Conservation (phyloP, 2,329 filamentous ascomycete species). For the Metarhizium sp. region DNA sequence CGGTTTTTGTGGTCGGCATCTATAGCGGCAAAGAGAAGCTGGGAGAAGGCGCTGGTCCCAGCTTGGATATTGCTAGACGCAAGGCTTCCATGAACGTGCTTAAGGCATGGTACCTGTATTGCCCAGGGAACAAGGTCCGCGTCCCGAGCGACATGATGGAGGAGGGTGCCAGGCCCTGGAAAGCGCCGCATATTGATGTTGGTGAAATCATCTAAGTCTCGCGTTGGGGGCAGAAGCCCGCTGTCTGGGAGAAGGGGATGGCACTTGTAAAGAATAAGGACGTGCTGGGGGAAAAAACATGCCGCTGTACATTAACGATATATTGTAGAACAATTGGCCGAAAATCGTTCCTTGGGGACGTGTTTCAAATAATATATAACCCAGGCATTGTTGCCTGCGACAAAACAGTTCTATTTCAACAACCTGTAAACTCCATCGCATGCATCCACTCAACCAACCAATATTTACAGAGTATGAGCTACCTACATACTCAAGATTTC, state of each 20-base stretch:
- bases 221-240: background rate
- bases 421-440: background rate
- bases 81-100: conserved; percentile 77
- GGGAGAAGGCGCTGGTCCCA: conserved; percentile 78
- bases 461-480: conserved; percentile 1
- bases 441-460: background rate
- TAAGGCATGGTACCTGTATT: conserved; percentile 96
- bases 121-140: conserved; percentile 54
- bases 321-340: conserved; percentile 26
- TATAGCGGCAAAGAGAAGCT: conserved; percentile 87
- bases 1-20: conserved; percentile 89
- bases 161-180: conserved; percentile 52
- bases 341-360: background rate
- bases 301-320: conserved; percentile 26
- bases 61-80: conserved; percentile 65
- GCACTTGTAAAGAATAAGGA: background rate
- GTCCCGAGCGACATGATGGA: conserved; percentile 63
- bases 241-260: background rate
- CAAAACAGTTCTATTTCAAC: background rate
- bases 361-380: background rate
- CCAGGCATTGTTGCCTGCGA: background rate
- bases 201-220: conserved; percentile 54
- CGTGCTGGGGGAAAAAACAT: background rate
- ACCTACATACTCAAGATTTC: conserved; percentile 22
- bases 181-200: conserved; percentile 58